Base-by-base conservation (phyloP, 116 monocot genomes). In the Dioscorea cayenensis region DNA sequence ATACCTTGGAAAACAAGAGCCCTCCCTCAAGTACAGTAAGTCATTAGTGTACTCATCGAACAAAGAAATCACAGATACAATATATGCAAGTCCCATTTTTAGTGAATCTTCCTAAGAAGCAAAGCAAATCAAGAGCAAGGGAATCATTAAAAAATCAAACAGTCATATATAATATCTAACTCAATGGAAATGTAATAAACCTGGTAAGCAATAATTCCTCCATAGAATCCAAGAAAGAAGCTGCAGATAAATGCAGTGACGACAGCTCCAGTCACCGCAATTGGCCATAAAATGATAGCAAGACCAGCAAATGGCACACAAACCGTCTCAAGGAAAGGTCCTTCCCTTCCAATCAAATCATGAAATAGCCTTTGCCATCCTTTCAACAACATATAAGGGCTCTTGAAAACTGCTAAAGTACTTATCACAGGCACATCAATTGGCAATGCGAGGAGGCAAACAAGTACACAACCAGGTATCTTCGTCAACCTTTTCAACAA, bases 41-140 rank as follows among this genome's bases (percentile, higher is more conserved):
- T 95, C 95, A 83, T 95, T 95, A 49, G 91, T 78, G 71, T 91
- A 95, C 67, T 91, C 95, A 74, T 95, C 95, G 72, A 86, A 95
- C 36, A 91, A 29, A 66, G 91, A 91, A 51, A 95, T 68, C 55
- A 84, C 80, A 28, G 89, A 78, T 17, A 91, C 52, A 16, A 91
- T 76, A 49, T 84, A 95, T 49, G 90, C 86, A 17, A 95, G 75
- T 19, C 91, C 91, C 95, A 95, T 82, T 35, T 38, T 58, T 13
- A 95, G n/a, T 8, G 91, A 95, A 23, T 84, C 72, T 66, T 95
- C 95, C 95, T 95, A 66, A 59, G 51, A 72, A 2, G 71, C 28
- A 76, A 32, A 62, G 51, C 72, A 64, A 48, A 18, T 55, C 7
- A 68, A 36, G 13, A 21, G 64, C 51, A 20, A 55, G 36, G 17